Conservation (phyloP, 805 yeast genomes). For the Schizosaccharomyces pombe region DNA sequence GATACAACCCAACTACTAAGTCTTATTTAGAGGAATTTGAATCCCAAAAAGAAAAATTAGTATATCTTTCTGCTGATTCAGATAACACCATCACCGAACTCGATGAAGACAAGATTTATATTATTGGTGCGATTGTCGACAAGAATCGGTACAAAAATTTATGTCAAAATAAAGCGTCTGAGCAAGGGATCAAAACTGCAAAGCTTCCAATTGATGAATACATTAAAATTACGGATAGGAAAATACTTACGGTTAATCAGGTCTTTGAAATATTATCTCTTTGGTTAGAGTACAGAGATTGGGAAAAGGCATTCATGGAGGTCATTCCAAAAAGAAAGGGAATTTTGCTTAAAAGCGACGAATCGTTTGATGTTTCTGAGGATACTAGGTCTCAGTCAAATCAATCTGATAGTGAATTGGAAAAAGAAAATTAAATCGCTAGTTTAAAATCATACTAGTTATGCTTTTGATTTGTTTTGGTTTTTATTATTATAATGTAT, state of each 20-base stretch:
- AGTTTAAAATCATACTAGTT: no score
- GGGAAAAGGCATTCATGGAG: constrained; percentile 72
- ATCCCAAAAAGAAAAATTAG: constrained; percentile 12
- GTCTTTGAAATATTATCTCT: constrained; percentile 70
- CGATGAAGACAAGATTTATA: constrained; percentile 49
- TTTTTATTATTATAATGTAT: no score
- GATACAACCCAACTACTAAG: constrained; percentile 25
- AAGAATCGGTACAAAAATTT: constrained; percentile 47
- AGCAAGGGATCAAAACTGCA: constrained; percentile 45
- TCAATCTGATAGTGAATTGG: no score
- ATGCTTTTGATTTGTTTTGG: no score
- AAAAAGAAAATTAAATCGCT: no score
- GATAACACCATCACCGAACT: constrained; percentile 40
- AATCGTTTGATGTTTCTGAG: no score
- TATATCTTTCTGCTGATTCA: constrained; percentile 75
- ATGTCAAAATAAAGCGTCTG: constrained; percentile 61
- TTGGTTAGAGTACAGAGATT: constrained; percentile 56
- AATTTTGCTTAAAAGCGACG: no score
- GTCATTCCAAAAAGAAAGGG: constrained; percentile 62
- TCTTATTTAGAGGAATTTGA: constrained; percentile 18
- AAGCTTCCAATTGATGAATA: constrained; percentile 71
- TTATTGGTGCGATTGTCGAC: constrained; percentile 90
- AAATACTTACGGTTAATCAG: constrained; percentile 80
- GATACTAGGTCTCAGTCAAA: no score
- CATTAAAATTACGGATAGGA: constrained; percentile 61